Percentiles rank a stretch among this genome's conserved stretches.
phyloP scores from a whole-genome alignment of 2,329 filamentous ascomycete genomes.

The Oidium heveae region DNA sequence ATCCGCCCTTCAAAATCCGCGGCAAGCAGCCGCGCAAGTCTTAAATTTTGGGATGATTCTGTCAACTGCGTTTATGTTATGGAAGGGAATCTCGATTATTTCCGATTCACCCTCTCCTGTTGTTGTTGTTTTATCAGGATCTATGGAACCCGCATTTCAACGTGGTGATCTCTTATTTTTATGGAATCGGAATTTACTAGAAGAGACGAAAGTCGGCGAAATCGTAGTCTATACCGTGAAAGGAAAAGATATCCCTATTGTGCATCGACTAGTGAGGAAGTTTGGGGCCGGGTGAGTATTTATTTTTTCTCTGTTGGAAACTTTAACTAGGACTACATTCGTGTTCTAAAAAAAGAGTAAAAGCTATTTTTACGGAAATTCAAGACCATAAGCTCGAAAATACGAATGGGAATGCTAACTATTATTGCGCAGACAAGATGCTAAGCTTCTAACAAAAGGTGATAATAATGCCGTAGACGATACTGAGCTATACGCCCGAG shows the following conservation, averaged over 20 bases:
- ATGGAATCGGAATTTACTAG: slow-evolving; percentile 27
- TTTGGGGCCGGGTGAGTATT: slow-evolving; percentile 29
- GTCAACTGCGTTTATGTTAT: slow-evolving; percentile 48
- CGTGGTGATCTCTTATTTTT: slow-evolving; percentile 31
- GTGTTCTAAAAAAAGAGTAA: no score
- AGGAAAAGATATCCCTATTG: slow-evolving; percentile 89
- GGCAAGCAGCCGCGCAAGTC: slow-evolving; percentile 38
- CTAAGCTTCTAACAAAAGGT: slow-evolving; percentile 80
- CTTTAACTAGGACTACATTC: neutral
- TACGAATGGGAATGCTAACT: neutral
- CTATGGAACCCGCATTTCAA: slow-evolving; percentile 37
- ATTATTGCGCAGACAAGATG: slow-evolving; percentile 19
- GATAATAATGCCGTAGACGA: slow-evolving; percentile 93
- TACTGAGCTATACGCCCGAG: slow-evolving; percentile 66
- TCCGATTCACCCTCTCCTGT: slow-evolving; percentile 34
- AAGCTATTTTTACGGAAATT: neutral
- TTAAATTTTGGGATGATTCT: slow-evolving; percentile 52
- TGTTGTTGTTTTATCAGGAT: slow-evolving; percentile 33
- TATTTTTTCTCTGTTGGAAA: neutral
- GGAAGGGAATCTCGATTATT: slow-evolving; percentile 43
- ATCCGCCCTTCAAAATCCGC: slow-evolving; percentile 30
- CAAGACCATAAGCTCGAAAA: neutral
- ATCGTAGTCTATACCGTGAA: slow-evolving; percentile 53
- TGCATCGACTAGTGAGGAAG: slow-evolving; percentile 69
- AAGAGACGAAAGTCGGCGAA: slow-evolving; percentile 42